Percentiles rank a stretch among this genome's conserved stretches.
Conservation (phyloP, 2,329 filamentous ascomycete genomes). For the Colletotrichum sp. region DNA sequence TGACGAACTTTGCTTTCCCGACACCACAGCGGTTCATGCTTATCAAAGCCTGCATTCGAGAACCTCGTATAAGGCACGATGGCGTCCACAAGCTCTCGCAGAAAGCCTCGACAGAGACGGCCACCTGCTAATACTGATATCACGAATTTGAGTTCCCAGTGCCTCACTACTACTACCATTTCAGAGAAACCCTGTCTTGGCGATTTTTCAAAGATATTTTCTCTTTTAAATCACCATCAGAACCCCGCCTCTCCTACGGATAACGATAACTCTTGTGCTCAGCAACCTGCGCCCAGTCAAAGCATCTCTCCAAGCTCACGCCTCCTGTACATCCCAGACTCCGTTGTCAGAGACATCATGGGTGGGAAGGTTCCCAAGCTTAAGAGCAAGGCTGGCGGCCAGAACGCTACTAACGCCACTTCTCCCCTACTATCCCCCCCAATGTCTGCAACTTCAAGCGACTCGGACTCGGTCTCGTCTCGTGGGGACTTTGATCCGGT, state of each 20-base stretch:
- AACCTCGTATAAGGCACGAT: not conserved
- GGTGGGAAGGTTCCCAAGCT: not conserved
- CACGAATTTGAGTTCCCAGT: not conserved
- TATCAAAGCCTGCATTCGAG: not conserved
- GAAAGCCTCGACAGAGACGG: constrained; percentile 5
- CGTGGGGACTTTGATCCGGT: not conserved
- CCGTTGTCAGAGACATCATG: not conserved
- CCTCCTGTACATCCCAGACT: not conserved
- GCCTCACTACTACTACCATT: too few species aligned
- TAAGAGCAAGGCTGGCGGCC: not conserved
- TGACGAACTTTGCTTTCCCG: not conserved
- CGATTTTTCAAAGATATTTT: constrained; percentile 10
- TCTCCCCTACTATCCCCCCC: not conserved
- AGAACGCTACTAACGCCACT: not conserved
- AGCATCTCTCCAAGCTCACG: not conserved
- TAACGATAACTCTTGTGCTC: not conserved
- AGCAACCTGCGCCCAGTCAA: not conserved
- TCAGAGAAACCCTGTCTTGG: not conserved
- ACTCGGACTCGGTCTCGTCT: not conserved
- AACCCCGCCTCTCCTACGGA: not conserved
- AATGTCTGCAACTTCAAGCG: not conserved
- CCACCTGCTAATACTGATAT: not conserved
- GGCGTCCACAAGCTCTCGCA: not conserved
- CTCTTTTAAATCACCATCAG: not conserved
- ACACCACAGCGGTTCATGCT: not conserved